A percentile compares a stretch with the other conserved stretches of the same genome.
phyloP scores from a whole-genome alignment of 495 filamentous ascomycete species.

The Podospora pseudocomata region DNA sequence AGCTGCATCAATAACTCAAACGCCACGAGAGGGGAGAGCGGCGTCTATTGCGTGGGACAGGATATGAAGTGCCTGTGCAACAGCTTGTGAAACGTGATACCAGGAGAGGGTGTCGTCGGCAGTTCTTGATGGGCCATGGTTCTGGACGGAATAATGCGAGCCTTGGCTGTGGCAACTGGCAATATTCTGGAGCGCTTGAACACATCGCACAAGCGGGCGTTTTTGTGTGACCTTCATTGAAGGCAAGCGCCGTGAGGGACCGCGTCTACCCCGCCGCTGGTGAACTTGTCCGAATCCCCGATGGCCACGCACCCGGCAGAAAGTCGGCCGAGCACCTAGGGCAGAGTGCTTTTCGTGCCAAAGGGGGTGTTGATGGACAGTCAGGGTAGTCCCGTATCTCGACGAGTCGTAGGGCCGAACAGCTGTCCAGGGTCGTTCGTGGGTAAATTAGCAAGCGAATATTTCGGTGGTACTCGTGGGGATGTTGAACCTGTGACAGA shows the following conservation, averaged over 20 bases:
- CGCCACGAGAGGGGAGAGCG: not conserved
- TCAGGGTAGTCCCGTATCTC: not conserved
- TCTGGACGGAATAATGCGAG: not conserved
- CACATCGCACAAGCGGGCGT: not conserved
- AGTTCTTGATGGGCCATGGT: not conserved
- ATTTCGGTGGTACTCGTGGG: not conserved
- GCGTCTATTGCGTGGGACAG: slow-evolving; percentile 3
- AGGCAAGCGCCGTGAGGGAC: not conserved
- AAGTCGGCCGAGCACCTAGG: not conserved
- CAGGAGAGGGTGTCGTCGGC: not conserved
- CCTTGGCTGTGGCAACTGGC: not conserved
- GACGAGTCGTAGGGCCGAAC: not conserved
- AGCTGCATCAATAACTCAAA: not conserved
- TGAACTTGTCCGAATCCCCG: slow-evolving; percentile 2
- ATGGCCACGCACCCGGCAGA: not conserved
- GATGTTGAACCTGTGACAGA: not conserved
- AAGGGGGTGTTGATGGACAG: not conserved
- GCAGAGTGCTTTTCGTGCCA: not conserved
- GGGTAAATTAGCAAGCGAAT: not conserved
- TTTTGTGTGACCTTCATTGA: not conserved
- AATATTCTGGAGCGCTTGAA: not conserved
- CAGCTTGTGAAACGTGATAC: not conserved
- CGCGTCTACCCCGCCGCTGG: slow-evolving; percentile 1
- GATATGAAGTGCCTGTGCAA: not conserved
- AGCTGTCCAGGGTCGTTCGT: not conserved